Base-by-base conservation (phyloP, 371 early-diverging fungal genomes). In the Mucor indicus region DNA sequence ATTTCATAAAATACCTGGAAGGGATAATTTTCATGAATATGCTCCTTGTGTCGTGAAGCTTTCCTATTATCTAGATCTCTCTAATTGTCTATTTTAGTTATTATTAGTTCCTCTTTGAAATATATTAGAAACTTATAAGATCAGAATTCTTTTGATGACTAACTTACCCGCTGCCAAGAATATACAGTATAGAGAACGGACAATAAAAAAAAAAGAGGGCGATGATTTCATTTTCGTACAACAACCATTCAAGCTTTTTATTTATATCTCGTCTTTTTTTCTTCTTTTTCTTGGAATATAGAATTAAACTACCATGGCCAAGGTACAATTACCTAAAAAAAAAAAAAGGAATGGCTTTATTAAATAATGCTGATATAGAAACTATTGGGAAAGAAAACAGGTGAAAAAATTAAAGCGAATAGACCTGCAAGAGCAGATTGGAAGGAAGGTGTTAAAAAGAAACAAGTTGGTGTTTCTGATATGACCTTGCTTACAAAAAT, bases 401-500 rank as follows among this genome's bases (percentile, higher is more conserved):
- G 66, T 20, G 73, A 72, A 20, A 72, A 76, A 47, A 72, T 76
- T 49, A 72, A 72, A 57, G 77, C 77, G 20, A 72, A 71, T 36
- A 54, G 73, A 46, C 76, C 83, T 33, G 77, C 71, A 46, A 87
- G 81, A 70, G 92, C 92, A 52, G 87, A 89, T 67, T 91, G 90
- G 83, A 85, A 87, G 47, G 89, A 91, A 57, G 79, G 83, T 30
- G 74, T 83, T 40, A 86, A 84, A 58, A 88, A 89, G 77, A 89
- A 90, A 66, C 86, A 89, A 69, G 90, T 85, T 12, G 92, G 92
- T 41, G 88, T 91, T 36, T 78, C 85, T 30, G 92, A 92, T 62
- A 92, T 92, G 91, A 91, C 91, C 1, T 70, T 92, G 60, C 62
- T 92, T 62, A 83, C 91, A 32, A 90, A 90, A 66, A 87, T 92